Conservation (phyloP, 305 asterid genomes). For the Petunia hybrid region DNA sequence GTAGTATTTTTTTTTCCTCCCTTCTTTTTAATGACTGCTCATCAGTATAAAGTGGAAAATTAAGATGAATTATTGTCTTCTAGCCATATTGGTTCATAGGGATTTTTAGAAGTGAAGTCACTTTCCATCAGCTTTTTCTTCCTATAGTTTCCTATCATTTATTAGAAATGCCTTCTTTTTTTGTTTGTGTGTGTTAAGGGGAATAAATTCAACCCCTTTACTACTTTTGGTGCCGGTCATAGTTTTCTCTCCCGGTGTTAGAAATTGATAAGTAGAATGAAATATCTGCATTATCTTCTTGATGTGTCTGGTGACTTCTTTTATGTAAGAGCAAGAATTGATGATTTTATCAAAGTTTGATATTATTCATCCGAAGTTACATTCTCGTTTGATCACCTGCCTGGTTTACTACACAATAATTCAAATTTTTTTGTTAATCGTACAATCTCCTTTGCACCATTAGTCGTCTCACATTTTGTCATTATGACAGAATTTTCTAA, state of each 20-base stretch:
- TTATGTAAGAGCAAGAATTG: background rate
- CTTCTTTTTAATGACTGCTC: background rate
- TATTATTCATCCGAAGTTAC: background rate
- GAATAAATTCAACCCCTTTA: background rate
- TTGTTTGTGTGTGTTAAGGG: background rate
- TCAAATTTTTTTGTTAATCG: background rate
- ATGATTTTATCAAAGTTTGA: background rate
- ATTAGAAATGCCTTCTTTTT: background rate
- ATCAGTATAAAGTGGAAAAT: background rate
- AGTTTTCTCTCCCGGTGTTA: background rate
- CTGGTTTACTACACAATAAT: background rate
- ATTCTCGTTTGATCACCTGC: background rate
- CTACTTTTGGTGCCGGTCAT: background rate
- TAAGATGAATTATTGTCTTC: background rate
- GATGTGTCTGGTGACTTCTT: background rate
- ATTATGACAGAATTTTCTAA: background rate
- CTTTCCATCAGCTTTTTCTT: conserved; percentile 18
- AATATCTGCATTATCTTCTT: conserved; percentile 12
- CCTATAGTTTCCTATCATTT: background rate
- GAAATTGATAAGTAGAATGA: background rate
- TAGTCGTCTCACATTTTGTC: background rate
- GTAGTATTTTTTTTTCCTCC: background rate
- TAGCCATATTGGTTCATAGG: background rate
- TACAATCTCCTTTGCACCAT: background rate
- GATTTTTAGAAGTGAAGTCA: conserved; percentile 28